A percentile compares a stretch with the other conserved stretches of the same genome.
Conservation (phyloP, 306 rosid species). For the Phaseolus lunatus region DNA sequence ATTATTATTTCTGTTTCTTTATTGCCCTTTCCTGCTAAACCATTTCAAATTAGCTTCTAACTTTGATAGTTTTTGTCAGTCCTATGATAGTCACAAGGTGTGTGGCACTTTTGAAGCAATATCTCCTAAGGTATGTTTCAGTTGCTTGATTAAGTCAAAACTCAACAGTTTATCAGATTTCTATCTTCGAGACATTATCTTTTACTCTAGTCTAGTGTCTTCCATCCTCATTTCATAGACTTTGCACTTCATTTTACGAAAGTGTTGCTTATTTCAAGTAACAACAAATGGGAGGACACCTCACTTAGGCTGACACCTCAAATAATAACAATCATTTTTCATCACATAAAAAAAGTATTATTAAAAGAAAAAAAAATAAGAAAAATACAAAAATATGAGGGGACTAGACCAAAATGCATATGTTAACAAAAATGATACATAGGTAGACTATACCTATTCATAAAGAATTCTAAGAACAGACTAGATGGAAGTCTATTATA, state of each 20-base stretch:
- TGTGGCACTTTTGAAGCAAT: slow-evolving; percentile 92
- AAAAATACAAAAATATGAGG: too few relatives aligned
- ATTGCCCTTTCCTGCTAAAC: slow-evolving; percentile 32
- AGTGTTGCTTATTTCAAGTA: slow-evolving; percentile 8
- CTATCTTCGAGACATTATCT: slow-evolving; percentile 33
- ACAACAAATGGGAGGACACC: too few relatives aligned
- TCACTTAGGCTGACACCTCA: too few relatives aligned
- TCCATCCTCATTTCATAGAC: slow-evolving; percentile 17
- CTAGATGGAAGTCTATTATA: too few relatives aligned
- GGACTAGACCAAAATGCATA: too few relatives aligned
- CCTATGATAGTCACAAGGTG: slow-evolving; percentile 98
- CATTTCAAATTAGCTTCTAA: slow-evolving; percentile 42
- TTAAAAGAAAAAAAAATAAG: too few relatives aligned
- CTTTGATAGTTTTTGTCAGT: slow-evolving; percentile 60
- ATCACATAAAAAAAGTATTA: too few relatives aligned
- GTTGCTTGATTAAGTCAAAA: slow-evolving; percentile 23
- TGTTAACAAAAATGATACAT: too few relatives aligned
- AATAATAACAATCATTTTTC: too few relatives aligned
- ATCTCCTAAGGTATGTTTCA: slow-evolving; percentile 80
- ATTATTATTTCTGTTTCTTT: slow-evolving; percentile 20
- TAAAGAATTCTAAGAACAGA: too few relatives aligned
- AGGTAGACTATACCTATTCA: too few relatives aligned
- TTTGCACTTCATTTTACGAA: background rate
- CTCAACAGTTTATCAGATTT: slow-evolving; percentile 34
- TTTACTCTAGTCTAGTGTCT: background rate